Conservation (phyloP, 1,139 yeast species). For the Candida mesenterica region DNA sequence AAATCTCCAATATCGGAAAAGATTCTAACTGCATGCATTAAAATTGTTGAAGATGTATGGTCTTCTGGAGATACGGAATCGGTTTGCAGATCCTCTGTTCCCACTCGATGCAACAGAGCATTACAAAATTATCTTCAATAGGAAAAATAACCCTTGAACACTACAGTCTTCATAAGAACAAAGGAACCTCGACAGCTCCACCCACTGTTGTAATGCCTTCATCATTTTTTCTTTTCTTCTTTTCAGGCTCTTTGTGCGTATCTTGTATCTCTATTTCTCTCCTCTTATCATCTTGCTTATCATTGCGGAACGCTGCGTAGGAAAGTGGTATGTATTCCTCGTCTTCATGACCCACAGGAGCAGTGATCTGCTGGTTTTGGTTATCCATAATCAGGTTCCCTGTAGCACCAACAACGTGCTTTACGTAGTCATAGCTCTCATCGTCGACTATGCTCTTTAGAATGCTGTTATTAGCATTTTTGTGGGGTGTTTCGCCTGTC, state of each 20-base stretch:
- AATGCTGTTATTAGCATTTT: slow-evolving; percentile 2
- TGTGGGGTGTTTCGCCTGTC: slow-evolving; percentile 5
- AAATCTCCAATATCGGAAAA: too few species aligned
- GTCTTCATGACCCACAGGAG: slow-evolving; percentile 7
- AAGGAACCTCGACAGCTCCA: slow-evolving; percentile 42
- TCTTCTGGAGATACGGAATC: too few species aligned
- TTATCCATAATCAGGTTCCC: slow-evolving; percentile 5
- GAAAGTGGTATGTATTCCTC: slow-evolving; percentile 15
- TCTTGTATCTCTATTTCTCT: slow-evolving; percentile 11
- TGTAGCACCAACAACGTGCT: slow-evolving; percentile 1
- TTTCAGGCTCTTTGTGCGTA: slow-evolving; percentile 11
- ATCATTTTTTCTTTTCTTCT: slow-evolving; percentile 11
- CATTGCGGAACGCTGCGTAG: slow-evolving; percentile 18
- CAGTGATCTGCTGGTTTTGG: slow-evolving; percentile 14
- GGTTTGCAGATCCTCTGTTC: too few species aligned
- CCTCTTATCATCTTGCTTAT: neutral
- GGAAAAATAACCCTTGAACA: too few species aligned
- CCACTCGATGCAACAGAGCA: too few species aligned
- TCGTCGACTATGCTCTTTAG: slow-evolving; percentile 21
- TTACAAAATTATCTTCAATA: too few species aligned
- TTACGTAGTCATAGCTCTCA: slow-evolving; percentile 21
- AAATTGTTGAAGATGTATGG: too few species aligned
- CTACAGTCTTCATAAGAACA: slow-evolving; percentile 31
- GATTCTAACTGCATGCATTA: too few species aligned
- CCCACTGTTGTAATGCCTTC: slow-evolving; percentile 29